phyloP scores from a whole-genome alignment of 179 eudicot species.

The Corrigiola litoralis region DNA sequence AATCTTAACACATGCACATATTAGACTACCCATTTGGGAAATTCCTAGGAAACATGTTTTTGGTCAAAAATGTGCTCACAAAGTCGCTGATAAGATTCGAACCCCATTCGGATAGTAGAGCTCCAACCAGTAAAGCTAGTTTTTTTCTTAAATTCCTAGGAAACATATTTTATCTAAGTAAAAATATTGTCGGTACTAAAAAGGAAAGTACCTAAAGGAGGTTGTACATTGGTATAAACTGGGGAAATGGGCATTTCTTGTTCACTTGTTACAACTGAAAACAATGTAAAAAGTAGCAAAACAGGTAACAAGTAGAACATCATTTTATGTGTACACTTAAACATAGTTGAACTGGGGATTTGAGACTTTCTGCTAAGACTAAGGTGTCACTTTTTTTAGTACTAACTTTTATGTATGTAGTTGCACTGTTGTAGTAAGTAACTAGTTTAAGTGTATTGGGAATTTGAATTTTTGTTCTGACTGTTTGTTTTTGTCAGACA shows the following conservation, averaged over 20 bases:
- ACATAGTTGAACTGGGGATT: too few relatives aligned
- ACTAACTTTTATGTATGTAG: too few relatives aligned
- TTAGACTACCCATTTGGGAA: neutral
- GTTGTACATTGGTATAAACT: slow-evolving; percentile 18
- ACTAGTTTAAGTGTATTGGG: slow-evolving; percentile 8
- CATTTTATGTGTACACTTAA: slow-evolving; percentile 3
- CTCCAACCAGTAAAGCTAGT: too few relatives aligned
- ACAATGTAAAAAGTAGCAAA: slow-evolving; percentile 17
- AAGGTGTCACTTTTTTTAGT: neutral
- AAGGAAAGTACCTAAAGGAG: slow-evolving; percentile 26
- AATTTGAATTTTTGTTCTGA: slow-evolving; percentile 17
- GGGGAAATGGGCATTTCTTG: slow-evolving; percentile 21
- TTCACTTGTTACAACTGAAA: slow-evolving; percentile 12
- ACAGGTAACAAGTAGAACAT: slow-evolving; percentile 9
- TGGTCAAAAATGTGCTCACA: too few relatives aligned
- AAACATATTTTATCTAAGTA: neutral
- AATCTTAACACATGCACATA: neutral
- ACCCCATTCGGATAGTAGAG: too few relatives aligned
- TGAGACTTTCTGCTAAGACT: slow-evolving; percentile 6
- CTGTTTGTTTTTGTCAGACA: slow-evolving; percentile 5
- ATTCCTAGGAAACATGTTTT: neutral
- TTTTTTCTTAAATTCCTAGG: neutral
- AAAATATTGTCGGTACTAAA: neutral
- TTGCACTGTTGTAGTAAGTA: too few relatives aligned
- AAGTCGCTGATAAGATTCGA: too few relatives aligned